phyloP scores from a whole-genome alignment of 768 basidiomycete species.

The Hericium rajendrae region DNA sequence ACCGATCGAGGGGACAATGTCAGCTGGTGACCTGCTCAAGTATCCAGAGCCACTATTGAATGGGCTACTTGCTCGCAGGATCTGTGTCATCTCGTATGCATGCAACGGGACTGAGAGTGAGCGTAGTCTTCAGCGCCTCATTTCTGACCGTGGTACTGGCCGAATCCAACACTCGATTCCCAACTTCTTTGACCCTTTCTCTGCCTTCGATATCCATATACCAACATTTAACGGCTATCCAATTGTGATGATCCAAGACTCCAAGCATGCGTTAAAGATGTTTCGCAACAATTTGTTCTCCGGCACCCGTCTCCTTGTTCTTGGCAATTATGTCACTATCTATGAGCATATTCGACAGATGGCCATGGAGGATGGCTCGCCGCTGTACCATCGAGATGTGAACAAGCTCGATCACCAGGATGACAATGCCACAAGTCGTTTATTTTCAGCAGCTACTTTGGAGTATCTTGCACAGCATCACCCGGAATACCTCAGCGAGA shows the following conservation, averaged over 20 bases:
- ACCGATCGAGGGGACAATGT: conserved; percentile 18
- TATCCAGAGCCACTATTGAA: conserved; percentile 14
- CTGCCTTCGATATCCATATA: too few species aligned
- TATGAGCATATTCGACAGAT: conserved; percentile 18
- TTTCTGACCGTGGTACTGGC: too few species aligned
- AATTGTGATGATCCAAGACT: conserved; percentile 22
- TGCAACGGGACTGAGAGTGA: conserved; percentile 27
- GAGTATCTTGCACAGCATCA: too few species aligned
- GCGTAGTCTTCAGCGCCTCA: conserved; percentile 9
- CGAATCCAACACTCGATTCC: too few species aligned
- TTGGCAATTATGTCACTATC: conserved; percentile 16
- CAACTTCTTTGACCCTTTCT: too few species aligned
- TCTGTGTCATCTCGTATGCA: conserved; percentile 25
- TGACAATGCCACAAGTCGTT: too few species aligned
- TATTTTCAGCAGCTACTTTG: too few species aligned
- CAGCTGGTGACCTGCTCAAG: conserved; percentile 12
- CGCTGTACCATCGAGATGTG: too few species aligned
- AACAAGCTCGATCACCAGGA: too few species aligned
- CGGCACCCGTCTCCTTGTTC: conserved; percentile 20
- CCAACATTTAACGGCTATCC: too few species aligned
- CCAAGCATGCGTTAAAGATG: conserved; percentile 28
- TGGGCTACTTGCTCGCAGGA: conserved; percentile 15
- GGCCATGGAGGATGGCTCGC: conserved; percentile 6
- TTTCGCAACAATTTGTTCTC: conserved; percentile 26
- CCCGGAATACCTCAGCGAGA: too few species aligned